Conservation (phyloP, 176 grass and related monocot species). For the Ensete ventricosum region DNA sequence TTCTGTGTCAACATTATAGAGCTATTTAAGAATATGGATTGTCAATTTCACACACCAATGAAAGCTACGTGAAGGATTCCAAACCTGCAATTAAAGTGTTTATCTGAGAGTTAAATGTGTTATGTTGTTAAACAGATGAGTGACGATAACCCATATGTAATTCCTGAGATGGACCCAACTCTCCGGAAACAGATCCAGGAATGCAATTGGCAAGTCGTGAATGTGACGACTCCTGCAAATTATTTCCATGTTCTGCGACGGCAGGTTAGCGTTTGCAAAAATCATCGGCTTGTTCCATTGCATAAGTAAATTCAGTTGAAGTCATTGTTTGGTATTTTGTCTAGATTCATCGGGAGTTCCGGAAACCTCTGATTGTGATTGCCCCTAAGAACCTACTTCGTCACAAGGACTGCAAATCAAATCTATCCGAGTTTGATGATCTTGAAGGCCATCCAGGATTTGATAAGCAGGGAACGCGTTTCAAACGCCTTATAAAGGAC, state of each 20-base stretch:
- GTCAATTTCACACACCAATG: too few relatives aligned
- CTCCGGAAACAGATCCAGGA: conserved; percentile 93
- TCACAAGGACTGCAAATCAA: conserved; percentile 93
- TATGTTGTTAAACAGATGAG: conserved; percentile 53
- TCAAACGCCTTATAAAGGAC: conserved; percentile 91
- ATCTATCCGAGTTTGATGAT: conserved; percentile 95
- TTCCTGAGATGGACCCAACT: conserved; percentile 95
- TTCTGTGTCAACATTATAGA: too few relatives aligned
- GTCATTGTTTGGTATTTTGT: neutral
- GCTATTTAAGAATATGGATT: too few relatives aligned
- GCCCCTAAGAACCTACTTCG: conserved; percentile 81
- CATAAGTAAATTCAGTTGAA: neutral
- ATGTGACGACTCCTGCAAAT: conserved; percentile 96
- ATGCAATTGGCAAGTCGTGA: conserved; percentile 96
- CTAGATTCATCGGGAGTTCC: conserved; percentile 82
- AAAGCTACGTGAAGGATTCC: neutral
- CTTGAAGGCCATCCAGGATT: conserved; percentile 65
- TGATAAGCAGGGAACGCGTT: conserved; percentile 75
- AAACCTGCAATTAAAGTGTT: neutral
- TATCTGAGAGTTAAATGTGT: neutral
- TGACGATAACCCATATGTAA: conserved; percentile 84
- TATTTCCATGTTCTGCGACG: conserved; percentile 87
- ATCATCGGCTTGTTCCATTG: neutral
- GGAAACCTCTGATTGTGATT: conserved; percentile 77
- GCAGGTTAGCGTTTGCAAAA: conserved; percentile 45